Percentiles rank a stretch among this genome's conserved stretches.
Evolutionary conservation across 805 yeast species (phyloP).

Genomic region (Candida sphagnicola): DNA sequence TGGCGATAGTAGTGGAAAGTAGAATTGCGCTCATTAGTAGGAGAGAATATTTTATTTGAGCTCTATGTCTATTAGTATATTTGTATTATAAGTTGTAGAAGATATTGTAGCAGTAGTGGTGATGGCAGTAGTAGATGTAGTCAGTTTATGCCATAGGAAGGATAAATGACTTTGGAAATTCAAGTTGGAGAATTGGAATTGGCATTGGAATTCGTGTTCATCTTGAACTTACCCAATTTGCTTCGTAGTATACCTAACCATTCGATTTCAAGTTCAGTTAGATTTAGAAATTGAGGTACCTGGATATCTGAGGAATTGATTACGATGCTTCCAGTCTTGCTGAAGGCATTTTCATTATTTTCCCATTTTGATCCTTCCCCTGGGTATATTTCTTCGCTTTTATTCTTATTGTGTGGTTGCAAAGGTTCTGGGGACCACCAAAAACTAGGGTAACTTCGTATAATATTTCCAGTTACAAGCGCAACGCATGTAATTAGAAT

Average conservation of each 20-base stretch:
- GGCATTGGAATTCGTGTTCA: too few species aligned
- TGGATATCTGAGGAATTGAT: conserved; percentile 12
- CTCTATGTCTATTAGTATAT: too few species aligned
- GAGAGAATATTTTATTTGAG: too few species aligned
- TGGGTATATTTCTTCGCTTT: not conserved
- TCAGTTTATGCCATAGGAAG: too few species aligned
- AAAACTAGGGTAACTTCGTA: conserved; percentile 50
- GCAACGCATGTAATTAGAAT: conserved; percentile 48
- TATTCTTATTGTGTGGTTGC: not conserved
- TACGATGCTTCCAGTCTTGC: conserved; percentile 13
- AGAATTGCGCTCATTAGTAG: too few species aligned
- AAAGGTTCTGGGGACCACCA: conserved; percentile 52
- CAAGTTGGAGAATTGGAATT: too few species aligned
- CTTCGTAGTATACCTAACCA: conserved; percentile 21
- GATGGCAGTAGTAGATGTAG: not conserved
- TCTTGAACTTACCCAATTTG: too few species aligned
- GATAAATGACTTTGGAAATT: too few species aligned
- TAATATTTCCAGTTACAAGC: conserved; percentile 49
- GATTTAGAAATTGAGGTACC: conserved; percentile 20
- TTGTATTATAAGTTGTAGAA: too few species aligned
- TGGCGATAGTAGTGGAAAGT: too few species aligned
- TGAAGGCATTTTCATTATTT: conserved; percentile 10
- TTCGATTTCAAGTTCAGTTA: conserved; percentile 23
- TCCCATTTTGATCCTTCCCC: conserved; percentile 4
- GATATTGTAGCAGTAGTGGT: not conserved